phyloP scores from a whole-genome alignment of 2,329 filamentous ascomycete genomes.

The Fusarium nisikadoi region DNA sequence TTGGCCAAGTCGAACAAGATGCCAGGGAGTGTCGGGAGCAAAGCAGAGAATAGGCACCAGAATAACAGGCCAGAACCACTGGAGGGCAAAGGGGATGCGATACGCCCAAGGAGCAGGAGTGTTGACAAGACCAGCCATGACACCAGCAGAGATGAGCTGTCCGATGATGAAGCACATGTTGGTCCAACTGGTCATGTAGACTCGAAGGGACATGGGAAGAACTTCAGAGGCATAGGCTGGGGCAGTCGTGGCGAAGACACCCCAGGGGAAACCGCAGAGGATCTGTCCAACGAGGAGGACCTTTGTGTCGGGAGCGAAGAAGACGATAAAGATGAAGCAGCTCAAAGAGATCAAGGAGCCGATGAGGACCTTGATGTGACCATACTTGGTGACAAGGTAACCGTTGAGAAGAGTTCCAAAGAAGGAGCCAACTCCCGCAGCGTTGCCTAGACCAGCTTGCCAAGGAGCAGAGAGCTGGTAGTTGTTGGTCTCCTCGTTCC shows the following conservation, averaged over 20 bases:
- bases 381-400: conserved; percentile 55
- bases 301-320: conserved; percentile 54
- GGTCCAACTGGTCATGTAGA: conserved; percentile 58
- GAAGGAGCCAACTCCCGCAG: conserved; percentile 58
- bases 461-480: conserved; percentile 59
- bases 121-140: conserved; percentile 42
- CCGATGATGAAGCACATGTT: conserved; percentile 61
- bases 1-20: conserved; percentile 51
- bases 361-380: conserved; percentile 58
- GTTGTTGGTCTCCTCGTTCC: conserved; percentile 37
- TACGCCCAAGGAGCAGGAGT: conserved; percentile 56
- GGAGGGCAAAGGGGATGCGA: conserved; percentile 58
- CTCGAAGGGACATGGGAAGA: conserved; percentile 52
- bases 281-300: conserved; percentile 56
- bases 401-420: conserved; percentile 61
- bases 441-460: conserved; percentile 61
- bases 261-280: conserved; percentile 59
- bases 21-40: conserved; percentile 61
- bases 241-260: conserved; percentile 56
- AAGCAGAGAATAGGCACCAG: conserved; percentile 54
- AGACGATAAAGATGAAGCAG: conserved; percentile 58
- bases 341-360: conserved; percentile 52
- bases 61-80: conserved; percentile 60
- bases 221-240: conserved; percentile 60
- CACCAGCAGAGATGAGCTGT: conserved; percentile 55